Evolutionary conservation across 345 rosid species (phyloP).

Genomic region (Populus tremula): DNA sequence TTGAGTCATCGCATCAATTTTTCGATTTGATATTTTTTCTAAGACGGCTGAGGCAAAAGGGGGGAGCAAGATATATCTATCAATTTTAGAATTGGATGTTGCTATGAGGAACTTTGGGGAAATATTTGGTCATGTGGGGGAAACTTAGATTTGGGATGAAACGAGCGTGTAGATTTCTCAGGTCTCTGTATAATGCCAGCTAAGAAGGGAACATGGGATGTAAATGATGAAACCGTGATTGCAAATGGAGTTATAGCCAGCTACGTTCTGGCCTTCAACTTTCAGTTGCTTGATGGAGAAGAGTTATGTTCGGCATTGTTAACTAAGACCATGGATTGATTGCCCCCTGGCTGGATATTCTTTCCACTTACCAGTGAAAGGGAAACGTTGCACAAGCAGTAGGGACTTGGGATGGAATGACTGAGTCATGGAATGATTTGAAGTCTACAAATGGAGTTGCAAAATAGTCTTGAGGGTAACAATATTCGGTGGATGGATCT

Average conservation of each 20-base stretch:
- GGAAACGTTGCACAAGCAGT: neutral
- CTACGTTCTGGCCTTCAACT: neutral
- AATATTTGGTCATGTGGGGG: too few relatives aligned
- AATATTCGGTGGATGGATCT: too few relatives aligned
- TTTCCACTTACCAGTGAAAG: neutral
- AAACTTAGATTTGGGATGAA: too few relatives aligned
- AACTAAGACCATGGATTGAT: neutral
- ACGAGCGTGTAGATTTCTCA: too few relatives aligned
- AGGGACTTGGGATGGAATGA: neutral
- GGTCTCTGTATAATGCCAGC: too few relatives aligned
- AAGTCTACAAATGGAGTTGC: too few relatives aligned
- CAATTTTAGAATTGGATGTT: neutral
- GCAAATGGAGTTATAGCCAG: too few relatives aligned
- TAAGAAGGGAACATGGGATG: neutral
- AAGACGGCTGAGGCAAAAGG: constrained; percentile 7
- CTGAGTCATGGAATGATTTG: neutral
- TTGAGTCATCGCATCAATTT: neutral
- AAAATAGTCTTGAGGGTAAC: too few relatives aligned
- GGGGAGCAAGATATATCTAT: constrained; percentile 7
- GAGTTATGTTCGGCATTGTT: neutral
- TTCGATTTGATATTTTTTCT: neutral
- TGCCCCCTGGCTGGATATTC: neutral
- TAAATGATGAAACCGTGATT: too few relatives aligned
- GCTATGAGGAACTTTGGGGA: neutral
- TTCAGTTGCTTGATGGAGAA: neutral